Evolutionary conservation across 192 early-diverging fungal genomes (phyloP).

Genomic region (Podila horticola): DNA sequence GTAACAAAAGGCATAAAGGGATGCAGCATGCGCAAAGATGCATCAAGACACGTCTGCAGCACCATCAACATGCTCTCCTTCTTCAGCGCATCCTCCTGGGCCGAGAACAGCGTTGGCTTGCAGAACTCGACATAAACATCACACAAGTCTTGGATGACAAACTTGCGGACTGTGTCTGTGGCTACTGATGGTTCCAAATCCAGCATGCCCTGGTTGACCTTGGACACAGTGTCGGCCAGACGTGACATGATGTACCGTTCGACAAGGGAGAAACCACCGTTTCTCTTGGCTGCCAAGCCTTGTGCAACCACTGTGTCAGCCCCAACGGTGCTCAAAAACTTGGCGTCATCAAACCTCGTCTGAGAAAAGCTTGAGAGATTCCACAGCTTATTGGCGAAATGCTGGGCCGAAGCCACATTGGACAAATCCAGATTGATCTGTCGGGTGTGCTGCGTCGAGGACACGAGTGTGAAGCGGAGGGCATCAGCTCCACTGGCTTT

Average conservation of each 20-base stretch:
- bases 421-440: conserved; percentile 95
- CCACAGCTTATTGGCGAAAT: conserved; percentile 99
- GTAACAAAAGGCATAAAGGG: conserved; percentile 99
- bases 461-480: conserved; percentile 73
- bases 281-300: not conserved
- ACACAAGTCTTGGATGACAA: conserved; percentile 94
- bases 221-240: conserved; percentile 74
- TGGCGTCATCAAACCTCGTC: conserved; percentile 65
- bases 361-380: conserved; percentile 85
- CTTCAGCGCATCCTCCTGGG: conserved; percentile 57
- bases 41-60: conserved; percentile 79
- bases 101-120: conserved; percentile 82
- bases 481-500: conserved; percentile 92
- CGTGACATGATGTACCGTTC: conserved; percentile 89
- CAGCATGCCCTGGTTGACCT: conserved; percentile 75
- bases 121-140: conserved; percentile 93
- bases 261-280: conserved; percentile 67
- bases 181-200: conserved; percentile 78
- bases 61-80: conserved; percentile 59
- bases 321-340: conserved; percentile 30
- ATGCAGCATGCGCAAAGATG: conserved; percentile 84
- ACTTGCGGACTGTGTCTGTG: conserved; percentile 83
- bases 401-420: conserved; percentile 83
- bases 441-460: conserved; percentile 80
- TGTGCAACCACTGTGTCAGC: conserved; percentile 6